Evolutionary conservation across 1,284 basidiomycete species (phyloP), one percentile per base, ranked within the genome.

Genomic region (Phellopilus nigrolimitatus): DNA sequence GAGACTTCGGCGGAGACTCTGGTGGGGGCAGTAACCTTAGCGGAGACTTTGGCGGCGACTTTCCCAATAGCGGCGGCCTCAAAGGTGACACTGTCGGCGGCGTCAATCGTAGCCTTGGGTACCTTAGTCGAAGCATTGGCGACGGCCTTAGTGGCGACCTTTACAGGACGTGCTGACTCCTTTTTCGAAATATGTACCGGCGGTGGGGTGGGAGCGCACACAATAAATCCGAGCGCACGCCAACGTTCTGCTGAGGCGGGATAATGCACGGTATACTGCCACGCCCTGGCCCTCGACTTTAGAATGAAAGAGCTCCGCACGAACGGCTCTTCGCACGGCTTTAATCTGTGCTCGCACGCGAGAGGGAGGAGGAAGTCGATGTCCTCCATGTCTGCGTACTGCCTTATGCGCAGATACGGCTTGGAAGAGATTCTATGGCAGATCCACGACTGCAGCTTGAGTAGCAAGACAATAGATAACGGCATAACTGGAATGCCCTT

Each of bases 371-470:
- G 59, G 40, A 69, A 64, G 9, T 64, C 59, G 40, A 79, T 68
- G 59, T 79, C 76, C 12, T 51, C 56, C 38, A 68, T 70, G 55
- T 79, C 78, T 4, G 64, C 55, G 21, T 65, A 60, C 53, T 72
- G 66, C 60, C 76, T 78, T 3, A 49, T 55, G 27, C 57, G 58
- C 61, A 72, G 67, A 40, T 70, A 60, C 2, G 34, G 17, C 28
- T 67, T 62, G 3, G 47, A 15, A 17, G 72, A 68, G 1, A 55
- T 59, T 9, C 67, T 59, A 51, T 78, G 76, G 57, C 79, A 72
- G 15, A 63, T 57, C 78, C 78, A 80, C 0, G 67, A 75, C 53
- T 74, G 70, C 3, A 80, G 63, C 61, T 78, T 80, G 15, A 77
- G 62, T 36, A 78, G 61, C 2, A 79, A 62, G 7, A 78, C 66